Percentiles rank a stretch among this genome's conserved stretches.
Conservation (phyloP, 257 asterid genomes). For the Thymus quinquecostatus region DNA sequence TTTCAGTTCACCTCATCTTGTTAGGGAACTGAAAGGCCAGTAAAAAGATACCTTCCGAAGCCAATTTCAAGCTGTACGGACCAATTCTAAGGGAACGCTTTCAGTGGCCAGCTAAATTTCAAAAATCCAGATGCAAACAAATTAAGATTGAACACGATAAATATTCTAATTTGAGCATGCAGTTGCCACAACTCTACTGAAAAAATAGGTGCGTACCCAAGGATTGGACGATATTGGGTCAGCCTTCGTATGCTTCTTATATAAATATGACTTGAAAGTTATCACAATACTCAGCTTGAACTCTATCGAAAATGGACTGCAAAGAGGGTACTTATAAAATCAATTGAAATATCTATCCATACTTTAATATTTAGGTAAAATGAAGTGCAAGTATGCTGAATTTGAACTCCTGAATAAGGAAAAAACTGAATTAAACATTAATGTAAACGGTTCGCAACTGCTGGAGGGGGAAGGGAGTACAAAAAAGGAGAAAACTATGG, state of each 20-base stretch:
- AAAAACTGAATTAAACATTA: too few species aligned
- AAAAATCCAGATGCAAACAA: conserved; percentile 16
- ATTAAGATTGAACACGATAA: conserved; percentile 18
- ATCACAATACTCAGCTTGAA: conserved; percentile 68
- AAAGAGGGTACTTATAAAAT: conserved; percentile 22
- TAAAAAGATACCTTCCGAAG: conserved; percentile 42
- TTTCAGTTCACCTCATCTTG: not conserved
- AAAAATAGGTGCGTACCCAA: conserved; percentile 60
- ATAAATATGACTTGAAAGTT: conserved; percentile 59
- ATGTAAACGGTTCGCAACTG: not conserved
- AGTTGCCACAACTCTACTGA: not conserved
- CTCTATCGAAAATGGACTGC: conserved; percentile 86
- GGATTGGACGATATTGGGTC: conserved; percentile 54
- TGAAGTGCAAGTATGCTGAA: too few species aligned
- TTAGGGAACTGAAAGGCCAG: not conserved
- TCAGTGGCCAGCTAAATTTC: conserved; percentile 64
- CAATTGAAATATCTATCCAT: conserved; percentile 2
- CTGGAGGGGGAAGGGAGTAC: not conserved
- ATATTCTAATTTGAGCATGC: conserved; percentile 8
- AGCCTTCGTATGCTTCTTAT: conserved; percentile 50
- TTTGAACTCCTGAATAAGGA: too few species aligned
- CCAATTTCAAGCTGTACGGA: conserved; percentile 60
- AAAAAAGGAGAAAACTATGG: too few species aligned
- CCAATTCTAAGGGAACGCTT: conserved; percentile 78
- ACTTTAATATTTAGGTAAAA: conserved; percentile 5